phyloP scores from a whole-genome alignment of 176 grass and related monocot genomes.

The Pharus latifolius region DNA sequence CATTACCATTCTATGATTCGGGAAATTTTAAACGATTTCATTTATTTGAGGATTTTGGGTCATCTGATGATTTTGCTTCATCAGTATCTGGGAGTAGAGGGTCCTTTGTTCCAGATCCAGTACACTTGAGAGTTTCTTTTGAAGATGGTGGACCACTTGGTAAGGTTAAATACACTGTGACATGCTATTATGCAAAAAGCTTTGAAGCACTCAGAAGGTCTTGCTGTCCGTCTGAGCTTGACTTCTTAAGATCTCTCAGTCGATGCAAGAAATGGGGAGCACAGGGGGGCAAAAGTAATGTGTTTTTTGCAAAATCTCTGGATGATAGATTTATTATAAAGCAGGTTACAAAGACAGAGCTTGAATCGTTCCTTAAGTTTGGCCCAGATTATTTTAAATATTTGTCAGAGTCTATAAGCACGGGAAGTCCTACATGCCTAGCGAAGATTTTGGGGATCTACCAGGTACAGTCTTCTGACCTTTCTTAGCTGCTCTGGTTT shows the following conservation, averaged over 20 bases:
- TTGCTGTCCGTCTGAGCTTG: constrained; percentile 83
- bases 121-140: constrained; percentile 76
- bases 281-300: constrained; percentile 97
- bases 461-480: constrained; percentile 48
- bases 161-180: constrained; percentile 75
- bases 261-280: constrained; percentile 95
- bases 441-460: constrained; percentile 99
- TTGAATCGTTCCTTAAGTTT: constrained; percentile 98
- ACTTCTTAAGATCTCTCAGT: constrained; percentile 87
- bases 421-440: constrained; percentile 78
- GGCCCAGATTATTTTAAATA: constrained; percentile 89
- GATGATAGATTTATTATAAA: constrained; percentile 99
- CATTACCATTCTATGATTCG: constrained; percentile 52
- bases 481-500: background rate
- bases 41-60: constrained; percentile 68
- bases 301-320: constrained; percentile 95
- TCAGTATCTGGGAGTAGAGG: constrained; percentile 46
- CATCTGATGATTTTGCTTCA: constrained; percentile 48
- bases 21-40: constrained; percentile 68
- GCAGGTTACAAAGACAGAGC: constrained; percentile 97
- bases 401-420: constrained; percentile 81
- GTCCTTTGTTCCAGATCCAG: constrained; percentile 32
- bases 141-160: constrained; percentile 57
- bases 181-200: constrained; percentile 83
- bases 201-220: constrained; percentile 83